Conservation (phyloP, 2,329 filamentous ascomycete genomes). For the Monosporascus sp. region DNA sequence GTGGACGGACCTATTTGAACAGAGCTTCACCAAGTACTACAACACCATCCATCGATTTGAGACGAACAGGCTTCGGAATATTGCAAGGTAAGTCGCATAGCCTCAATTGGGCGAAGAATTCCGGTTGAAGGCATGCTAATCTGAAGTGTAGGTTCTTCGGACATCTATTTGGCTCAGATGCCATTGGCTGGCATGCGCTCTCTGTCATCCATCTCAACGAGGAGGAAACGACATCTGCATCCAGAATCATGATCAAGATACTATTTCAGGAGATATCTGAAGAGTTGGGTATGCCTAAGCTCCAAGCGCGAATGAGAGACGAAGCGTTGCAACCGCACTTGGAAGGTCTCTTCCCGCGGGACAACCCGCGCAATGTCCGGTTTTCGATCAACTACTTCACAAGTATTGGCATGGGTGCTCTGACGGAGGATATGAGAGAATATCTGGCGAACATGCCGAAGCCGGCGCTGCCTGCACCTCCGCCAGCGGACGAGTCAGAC, state of each 20-base stretch:
- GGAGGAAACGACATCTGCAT: slow-evolving; percentile 93
- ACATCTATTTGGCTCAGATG: slow-evolving; percentile 81
- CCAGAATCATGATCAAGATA: slow-evolving; percentile 98
- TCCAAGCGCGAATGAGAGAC: slow-evolving; percentile 73
- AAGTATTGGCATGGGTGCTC: slow-evolving; percentile 88
- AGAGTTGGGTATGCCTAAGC: slow-evolving; percentile 75
- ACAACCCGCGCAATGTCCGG: slow-evolving; percentile 83
- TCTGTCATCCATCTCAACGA: slow-evolving; percentile 86
- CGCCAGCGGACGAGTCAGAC: slow-evolving; percentile 54
- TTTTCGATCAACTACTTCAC: slow-evolving; percentile 99
- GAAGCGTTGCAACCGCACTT: slow-evolving; percentile 74
- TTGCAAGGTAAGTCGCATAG: slow-evolving; percentile 46
- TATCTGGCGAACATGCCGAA: slow-evolving; percentile 86
- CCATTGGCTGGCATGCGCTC: slow-evolving; percentile 87
- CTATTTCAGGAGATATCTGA: slow-evolving; percentile 89
- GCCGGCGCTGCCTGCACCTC: slow-evolving; percentile 67
- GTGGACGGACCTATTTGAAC: slow-evolving; percentile 90
- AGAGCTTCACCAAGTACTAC: slow-evolving; percentile 88
- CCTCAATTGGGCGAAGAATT: too few species aligned
- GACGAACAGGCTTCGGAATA: slow-evolving; percentile 90
- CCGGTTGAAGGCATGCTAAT: too few species aligned
- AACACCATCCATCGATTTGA: slow-evolving; percentile 97
- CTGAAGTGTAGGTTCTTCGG: slow-evolving; percentile 68
- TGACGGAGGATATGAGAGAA: slow-evolving; percentile 94
- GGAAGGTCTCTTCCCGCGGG: slow-evolving; percentile 81